Percentiles rank a stretch among this genome's conserved stretches.
These are phyloP conservation scores for Arabis hirsuta DNA, from an alignment of 345 rosid genomes.

Conservation along the genomic window DNA sequence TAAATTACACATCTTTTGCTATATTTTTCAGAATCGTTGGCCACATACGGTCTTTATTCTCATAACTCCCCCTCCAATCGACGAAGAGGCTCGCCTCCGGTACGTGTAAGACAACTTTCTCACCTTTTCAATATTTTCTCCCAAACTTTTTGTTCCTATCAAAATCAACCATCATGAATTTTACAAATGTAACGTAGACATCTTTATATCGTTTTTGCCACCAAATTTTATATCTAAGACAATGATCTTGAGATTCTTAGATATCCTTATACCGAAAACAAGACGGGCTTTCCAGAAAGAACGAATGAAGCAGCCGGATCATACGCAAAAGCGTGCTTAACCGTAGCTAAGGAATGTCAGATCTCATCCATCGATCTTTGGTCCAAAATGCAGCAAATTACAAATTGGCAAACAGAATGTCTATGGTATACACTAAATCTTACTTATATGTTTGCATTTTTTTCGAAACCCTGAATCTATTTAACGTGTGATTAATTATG, in stretches of 20 bases:
- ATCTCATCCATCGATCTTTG: constrained; percentile 68
- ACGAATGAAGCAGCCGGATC: constrained; percentile 84
- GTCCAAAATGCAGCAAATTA: constrained; percentile 73
- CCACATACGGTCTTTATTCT: constrained; percentile 61
- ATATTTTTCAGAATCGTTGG: constrained; percentile 61
- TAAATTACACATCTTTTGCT: neutral
- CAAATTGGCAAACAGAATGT: constrained; percentile 64
- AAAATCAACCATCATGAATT: neutral
- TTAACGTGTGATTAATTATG: neutral
- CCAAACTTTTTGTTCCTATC: neutral
- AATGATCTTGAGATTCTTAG: constrained; percentile 43
- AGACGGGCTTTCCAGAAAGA: constrained; percentile 72
- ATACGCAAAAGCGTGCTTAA: constrained; percentile 69
- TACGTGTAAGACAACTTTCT: constrained; percentile 36
- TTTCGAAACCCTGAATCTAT: neutral
- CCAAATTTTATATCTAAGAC: neutral
- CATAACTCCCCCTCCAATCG: constrained; percentile 89
- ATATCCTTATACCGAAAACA: constrained; percentile 69
- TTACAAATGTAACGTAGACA: neutral
- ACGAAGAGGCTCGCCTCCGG: constrained; percentile 84
- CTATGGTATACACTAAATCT: constrained; percentile 43
- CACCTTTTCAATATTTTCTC: neutral
- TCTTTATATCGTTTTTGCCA: neutral
- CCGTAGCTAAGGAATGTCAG: constrained; percentile 60
- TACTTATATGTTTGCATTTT: neutral